Evolutionary conservation across 148 eudicot genomes (phyloP), one percentile per base, ranked within the genome.

Genomic region (Agrostemma githago): DNA sequence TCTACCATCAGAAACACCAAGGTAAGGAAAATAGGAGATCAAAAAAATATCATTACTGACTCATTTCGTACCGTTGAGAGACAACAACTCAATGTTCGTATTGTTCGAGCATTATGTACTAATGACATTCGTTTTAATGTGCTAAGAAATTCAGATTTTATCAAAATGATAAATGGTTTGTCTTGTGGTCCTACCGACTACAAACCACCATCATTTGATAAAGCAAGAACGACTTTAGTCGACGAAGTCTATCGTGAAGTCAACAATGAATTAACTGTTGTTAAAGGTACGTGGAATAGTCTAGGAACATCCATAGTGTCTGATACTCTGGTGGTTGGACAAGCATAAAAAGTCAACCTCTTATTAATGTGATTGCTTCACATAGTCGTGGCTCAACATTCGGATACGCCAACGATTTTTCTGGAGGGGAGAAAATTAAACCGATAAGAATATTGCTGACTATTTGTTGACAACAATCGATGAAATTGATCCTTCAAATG

Each of bases 101-200:
- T 62, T 26, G 66, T 66, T 15, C 48, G 51, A 41, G 70, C 70
- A n/a, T 42, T 66, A 8, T 46, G 54, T 37, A 68, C 69, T 3
- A 79, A 68, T 46, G 77, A 69, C 2, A 61, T 79, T 58, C 56
- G 74, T 1, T 79, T 73, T 21, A 68, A 74, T 62, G 78, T 74
- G 11, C 62, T 79, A 3, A 46, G 66, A 70, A 69, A 37, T 74
- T 72, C 72, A 38, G 43, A 74, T 41, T 74, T 70, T 41, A 14
- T 26, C 4, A 19, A 70, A 9, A 62, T 63, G 72, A 42, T 64
- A 2, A 37, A 1, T 8, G 66, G 68, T 0, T 19, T 75, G 7
- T 61, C 71, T 12, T 57, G 62, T 37, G 75, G 66, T 44, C 75
- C 70, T 0, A 67, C 44, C 3, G 79, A 66, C 20, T 76, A 80